These are phyloP conservation scores for Capsicum chinense DNA, from an alignment of 257 asterid species.

Conservation along the genomic window DNA sequence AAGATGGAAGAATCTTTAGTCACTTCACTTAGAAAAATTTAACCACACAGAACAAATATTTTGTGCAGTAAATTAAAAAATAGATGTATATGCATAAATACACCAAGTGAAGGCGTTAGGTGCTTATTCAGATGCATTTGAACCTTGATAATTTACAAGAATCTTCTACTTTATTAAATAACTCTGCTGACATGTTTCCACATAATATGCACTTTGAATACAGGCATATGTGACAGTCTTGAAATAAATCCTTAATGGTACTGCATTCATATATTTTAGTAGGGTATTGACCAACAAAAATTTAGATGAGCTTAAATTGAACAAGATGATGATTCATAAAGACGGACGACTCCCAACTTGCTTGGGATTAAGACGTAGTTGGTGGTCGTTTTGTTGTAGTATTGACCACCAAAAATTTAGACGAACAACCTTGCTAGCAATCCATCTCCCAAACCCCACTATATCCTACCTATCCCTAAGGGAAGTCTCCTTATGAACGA, in stretches of 20 bases:
- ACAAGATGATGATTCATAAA: background rate
- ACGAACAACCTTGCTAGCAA: background rate
- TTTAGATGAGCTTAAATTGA: background rate
- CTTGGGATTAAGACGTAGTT: background rate
- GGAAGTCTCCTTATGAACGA: no score
- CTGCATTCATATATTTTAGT: background rate
- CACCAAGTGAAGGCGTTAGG: background rate
- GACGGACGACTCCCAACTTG: background rate
- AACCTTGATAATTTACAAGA: background rate
- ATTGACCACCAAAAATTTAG: background rate
- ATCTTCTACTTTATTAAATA: background rate
- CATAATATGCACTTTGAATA: background rate
- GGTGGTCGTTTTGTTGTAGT: background rate
- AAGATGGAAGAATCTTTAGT: background rate
- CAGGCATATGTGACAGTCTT: background rate
- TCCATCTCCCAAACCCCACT: no score
- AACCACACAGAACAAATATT: background rate
- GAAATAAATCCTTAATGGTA: background rate
- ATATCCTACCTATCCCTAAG: no score
- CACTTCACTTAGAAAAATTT: background rate
- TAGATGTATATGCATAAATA: background rate
- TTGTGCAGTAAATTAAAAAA: background rate
- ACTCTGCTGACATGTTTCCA: background rate
- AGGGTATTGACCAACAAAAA: background rate
- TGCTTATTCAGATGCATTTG: background rate